Conservation (phyloP, 1,284 basidiomycete species). For the Tilletia indica region DNA sequence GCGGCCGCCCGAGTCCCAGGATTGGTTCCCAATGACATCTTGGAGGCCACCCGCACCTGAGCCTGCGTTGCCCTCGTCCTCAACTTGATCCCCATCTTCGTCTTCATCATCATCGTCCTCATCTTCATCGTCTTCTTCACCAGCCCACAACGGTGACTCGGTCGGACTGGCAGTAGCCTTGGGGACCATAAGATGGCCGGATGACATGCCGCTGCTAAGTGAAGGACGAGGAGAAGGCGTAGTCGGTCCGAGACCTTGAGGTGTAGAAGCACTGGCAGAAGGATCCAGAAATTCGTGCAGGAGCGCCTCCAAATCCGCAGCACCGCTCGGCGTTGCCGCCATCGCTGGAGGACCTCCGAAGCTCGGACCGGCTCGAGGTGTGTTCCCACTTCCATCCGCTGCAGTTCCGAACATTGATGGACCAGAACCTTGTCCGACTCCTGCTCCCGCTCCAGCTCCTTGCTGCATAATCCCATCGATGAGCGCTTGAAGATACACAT, state of each 20-base stretch:
- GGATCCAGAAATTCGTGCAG: slow-evolving; percentile 11
- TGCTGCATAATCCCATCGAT: slow-evolving; percentile 14
- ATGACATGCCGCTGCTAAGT: too few species aligned
- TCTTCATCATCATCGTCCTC: background rate
- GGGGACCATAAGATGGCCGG: background rate
- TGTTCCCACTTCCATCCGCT: too few species aligned
- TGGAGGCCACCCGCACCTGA: background rate
- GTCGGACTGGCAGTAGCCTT: background rate
- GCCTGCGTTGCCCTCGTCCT: background rate
- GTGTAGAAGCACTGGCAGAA: background rate
- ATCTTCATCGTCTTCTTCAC: background rate
- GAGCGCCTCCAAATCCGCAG: slow-evolving; percentile 2
- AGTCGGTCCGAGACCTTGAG: background rate
- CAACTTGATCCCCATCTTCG: background rate
- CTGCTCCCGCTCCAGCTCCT: background rate
- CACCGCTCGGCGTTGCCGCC: background rate
- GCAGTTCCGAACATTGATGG: too few species aligned
- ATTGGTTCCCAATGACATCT: background rate
- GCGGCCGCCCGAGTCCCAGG: background rate
- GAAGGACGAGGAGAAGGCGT: background rate
- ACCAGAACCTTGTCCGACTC: background rate
- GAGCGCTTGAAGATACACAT: slow-evolving; percentile 5
- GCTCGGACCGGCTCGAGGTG: too few species aligned
- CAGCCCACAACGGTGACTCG: slow-evolving; percentile 6
- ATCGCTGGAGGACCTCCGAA: background rate